Percentiles rank a stretch among this genome's conserved stretches.
These are phyloP conservation scores for Ceriops zippeliana DNA, from an alignment of 345 rosid genomes.

Conservation along the genomic window DNA sequence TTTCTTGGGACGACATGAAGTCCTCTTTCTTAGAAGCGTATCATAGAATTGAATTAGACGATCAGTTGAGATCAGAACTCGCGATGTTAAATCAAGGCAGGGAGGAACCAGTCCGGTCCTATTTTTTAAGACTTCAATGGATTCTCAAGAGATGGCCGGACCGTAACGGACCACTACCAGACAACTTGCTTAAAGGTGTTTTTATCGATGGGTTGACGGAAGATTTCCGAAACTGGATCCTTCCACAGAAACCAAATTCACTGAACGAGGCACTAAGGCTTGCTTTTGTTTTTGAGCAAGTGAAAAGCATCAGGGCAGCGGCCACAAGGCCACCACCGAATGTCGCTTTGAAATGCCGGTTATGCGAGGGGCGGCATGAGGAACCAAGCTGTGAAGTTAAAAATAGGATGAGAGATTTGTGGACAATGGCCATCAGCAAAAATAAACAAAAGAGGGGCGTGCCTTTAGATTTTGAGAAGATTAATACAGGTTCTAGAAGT, in stretches of 20 bases:
- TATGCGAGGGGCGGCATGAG: constrained; percentile 29
- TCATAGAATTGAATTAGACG: constrained; percentile 11
- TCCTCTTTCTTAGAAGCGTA: constrained; percentile 35
- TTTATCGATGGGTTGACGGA: constrained; percentile 31
- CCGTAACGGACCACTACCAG: constrained; percentile 21
- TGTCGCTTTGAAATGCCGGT: constrained; percentile 19
- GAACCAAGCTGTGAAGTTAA: constrained; percentile 20
- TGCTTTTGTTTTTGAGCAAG: constrained; percentile 34
- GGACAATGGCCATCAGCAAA: constrained; percentile 10
- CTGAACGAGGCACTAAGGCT: constrained; percentile 30
- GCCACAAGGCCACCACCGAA: neutral
- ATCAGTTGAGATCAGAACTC: constrained; percentile 25
- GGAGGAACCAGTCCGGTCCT: constrained; percentile 32
- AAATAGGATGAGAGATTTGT: constrained; percentile 29
- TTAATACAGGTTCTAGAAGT: neutral
- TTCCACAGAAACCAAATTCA: constrained; percentile 26
- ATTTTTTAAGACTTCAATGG: constrained; percentile 40
- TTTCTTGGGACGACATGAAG: constrained; percentile 35
- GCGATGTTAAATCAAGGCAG: constrained; percentile 24
- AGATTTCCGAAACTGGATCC: constrained; percentile 29
- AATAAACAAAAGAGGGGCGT: neutral
- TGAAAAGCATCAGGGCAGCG: constrained; percentile 15
- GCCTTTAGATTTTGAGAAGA: neutral
- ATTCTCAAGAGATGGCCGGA: constrained; percentile 28
- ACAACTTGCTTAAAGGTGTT: constrained; percentile 23